These are phyloP conservation scores for Alternaria ventricosa DNA, from an alignment of 2,329 filamentous ascomycete species.

Conservation along the genomic window DNA sequence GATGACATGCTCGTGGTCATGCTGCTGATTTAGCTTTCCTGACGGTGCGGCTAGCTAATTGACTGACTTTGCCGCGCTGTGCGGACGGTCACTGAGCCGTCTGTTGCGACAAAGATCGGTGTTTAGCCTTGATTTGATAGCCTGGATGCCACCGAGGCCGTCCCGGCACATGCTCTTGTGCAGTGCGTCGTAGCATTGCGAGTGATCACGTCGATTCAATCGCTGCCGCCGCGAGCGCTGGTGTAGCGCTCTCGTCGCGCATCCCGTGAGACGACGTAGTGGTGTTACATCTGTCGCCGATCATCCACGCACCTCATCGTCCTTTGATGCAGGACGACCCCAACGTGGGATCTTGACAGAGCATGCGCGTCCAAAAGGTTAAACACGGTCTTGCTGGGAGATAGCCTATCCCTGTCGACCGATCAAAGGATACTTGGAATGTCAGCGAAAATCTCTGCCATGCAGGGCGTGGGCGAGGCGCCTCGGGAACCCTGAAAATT, in stretches of 20 bases:
- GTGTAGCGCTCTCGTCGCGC: constrained; percentile 1
- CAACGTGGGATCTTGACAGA: background rate
- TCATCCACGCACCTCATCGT: background rate
- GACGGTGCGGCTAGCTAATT: background rate
- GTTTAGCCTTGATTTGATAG: background rate
- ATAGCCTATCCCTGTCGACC: background rate
- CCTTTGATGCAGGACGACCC: background rate
- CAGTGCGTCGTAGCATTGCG: background rate
- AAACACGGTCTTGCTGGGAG: background rate
- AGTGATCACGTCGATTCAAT: constrained; percentile 2
- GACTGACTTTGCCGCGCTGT: constrained; percentile 13
- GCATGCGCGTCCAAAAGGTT: constrained; percentile 1
- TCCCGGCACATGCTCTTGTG: background rate
- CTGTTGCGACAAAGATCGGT: background rate
- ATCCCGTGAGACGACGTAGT: background rate
- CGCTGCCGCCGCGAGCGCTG: constrained; percentile 1
- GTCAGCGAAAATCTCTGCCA: constrained; percentile 15
- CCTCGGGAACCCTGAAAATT: background rate
- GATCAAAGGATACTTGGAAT: constrained; percentile 1
- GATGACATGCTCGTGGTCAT: constrained; percentile 12
- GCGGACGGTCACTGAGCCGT: constrained; percentile 2
- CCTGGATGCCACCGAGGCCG: background rate
- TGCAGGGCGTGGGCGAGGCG: constrained; percentile 6
- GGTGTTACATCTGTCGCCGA: constrained; percentile 1
- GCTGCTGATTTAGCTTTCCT: constrained; percentile 6